A percentile compares a stretch with the other conserved stretches of the same genome.
phyloP scores from a whole-genome alignment of 495 filamentous ascomycete genomes.

The Hypoxylon fragiforme region DNA sequence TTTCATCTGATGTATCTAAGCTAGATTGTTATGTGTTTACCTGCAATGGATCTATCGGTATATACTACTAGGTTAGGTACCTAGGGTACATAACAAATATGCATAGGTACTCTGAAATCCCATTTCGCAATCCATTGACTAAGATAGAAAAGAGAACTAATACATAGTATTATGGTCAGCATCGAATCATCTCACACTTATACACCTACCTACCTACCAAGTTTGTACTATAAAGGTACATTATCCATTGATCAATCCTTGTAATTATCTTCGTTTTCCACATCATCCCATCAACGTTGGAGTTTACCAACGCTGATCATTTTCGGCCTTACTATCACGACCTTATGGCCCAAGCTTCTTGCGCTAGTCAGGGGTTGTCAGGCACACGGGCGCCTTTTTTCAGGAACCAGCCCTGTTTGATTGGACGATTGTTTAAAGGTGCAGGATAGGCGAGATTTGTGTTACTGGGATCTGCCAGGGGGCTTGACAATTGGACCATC shows the following conservation, averaged over 20 bases:
- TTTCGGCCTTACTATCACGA: slow-evolving; percentile 26
- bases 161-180: slow-evolving; percentile 7
- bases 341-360: slow-evolving; percentile 33
- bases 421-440: slow-evolving; percentile 16
- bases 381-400: slow-evolving; percentile 23
- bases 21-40: too few species aligned
- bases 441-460: slow-evolving; percentile 31
- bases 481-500: too few species aligned
- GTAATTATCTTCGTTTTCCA: slow-evolving; percentile 10
- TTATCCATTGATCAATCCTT: slow-evolving; percentile 8
- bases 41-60: too few species aligned
- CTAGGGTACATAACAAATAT: too few species aligned
- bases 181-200: slow-evolving; percentile 19
- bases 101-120: too few species aligned
- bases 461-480: slow-evolving; percentile 20
- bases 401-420: slow-evolving; percentile 21
- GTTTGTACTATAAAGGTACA: too few species aligned
- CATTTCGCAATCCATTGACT: too few species aligned
- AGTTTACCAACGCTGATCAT: slow-evolving; percentile 24
- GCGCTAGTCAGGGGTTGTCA: slow-evolving; percentile 34
- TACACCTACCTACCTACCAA: too few species aligned
- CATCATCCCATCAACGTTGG: slow-evolving; percentile 14
- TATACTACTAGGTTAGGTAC: too few species aligned
- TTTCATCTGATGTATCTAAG: neutral
- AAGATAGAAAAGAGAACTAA: too few species aligned